Conservation (phyloP, 208 protist genomes). For the Trypanosoma brucei region DNA sequence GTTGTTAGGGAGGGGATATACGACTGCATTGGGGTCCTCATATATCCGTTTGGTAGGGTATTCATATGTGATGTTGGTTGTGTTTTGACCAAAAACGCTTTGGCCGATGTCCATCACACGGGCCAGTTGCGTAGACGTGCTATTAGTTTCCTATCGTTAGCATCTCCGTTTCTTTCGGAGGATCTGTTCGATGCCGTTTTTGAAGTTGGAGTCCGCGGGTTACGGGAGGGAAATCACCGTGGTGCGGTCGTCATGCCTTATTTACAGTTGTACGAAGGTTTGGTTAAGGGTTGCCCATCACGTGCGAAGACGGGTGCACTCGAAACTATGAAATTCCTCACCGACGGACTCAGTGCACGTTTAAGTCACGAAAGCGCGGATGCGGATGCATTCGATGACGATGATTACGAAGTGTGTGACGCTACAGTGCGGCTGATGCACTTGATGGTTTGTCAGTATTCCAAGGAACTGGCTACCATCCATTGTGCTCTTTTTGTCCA, state of each 20-base stretch:
- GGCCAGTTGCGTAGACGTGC: slow-evolving; percentile 7
- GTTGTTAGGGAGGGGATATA: slow-evolving; percentile 11
- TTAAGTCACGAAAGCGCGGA: slow-evolving; percentile 1
- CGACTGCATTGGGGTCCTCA: slow-evolving; percentile 13
- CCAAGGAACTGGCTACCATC: slow-evolving; percentile 14
- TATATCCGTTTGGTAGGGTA: slow-evolving; percentile 13
- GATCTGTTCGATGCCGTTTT: slow-evolving; percentile 3
- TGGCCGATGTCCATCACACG: slow-evolving; percentile 7
- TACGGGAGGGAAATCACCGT: neutral
- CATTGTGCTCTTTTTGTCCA: slow-evolving; percentile 26
- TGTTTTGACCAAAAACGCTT: slow-evolving; percentile 11
- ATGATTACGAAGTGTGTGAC: slow-evolving; percentile 22
- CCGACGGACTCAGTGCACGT: slow-evolving; percentile 9
- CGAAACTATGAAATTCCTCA: neutral
- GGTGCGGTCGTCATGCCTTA: slow-evolving; percentile 1
- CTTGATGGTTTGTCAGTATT: slow-evolving; percentile 25
- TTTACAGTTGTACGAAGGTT: slow-evolving; percentile 18
- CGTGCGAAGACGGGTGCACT: slow-evolving; percentile 3
- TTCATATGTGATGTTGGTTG: slow-evolving; percentile 15
- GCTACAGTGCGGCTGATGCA: slow-evolving; percentile 19
- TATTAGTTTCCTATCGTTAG: slow-evolving; percentile 13
- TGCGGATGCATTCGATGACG: slow-evolving; percentile 7
- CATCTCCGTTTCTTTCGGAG: slow-evolving; percentile 12
- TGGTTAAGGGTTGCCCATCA: slow-evolving; percentile 7
- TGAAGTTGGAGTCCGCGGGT: neutral